Evolutionary conservation across 257 asterid species (phyloP), one percentile per base, ranked within the genome.

Genomic region (Oldenlandia corymbosa): DNA sequence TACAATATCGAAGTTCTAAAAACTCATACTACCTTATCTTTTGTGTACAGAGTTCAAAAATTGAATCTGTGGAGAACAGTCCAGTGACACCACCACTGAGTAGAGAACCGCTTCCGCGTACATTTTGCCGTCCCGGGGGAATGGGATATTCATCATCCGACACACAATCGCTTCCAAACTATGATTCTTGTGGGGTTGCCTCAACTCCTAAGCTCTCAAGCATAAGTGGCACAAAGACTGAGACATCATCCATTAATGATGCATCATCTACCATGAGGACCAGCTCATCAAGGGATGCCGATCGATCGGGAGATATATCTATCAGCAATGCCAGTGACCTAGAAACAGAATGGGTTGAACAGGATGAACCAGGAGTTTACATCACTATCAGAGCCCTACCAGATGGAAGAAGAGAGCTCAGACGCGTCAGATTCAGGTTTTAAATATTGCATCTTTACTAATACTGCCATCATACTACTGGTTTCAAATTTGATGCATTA

Each of bases 381-480:
- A 87, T 93, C 68, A 93, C 99, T 27, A 85, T 93, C 76, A 73
- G 85, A 72, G 91, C 96, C 32, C 73, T 82, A 73, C 83, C 97
- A n/a, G 84, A 87, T 56, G 97, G 99, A 9, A 83, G 78, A 77
- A 71, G 90, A 73, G 99, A 93, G 74, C 96, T 93, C 78, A 71
- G 87, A 76, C 95, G 97, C 6, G 99, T 93, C 68, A 69, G 99
- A 77, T 93, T 93, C 95, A 93, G 98, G 98, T 92, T 21, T 66
- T 73, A 32, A 7, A 26, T 23, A 10, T 8, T 23, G 5, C n/a
- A 17, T 20, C 7, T 10, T 32, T 51, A 27, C 26, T 41, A 30
- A 47, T 20, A 24, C 31, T 11, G 5, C 14, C 47, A 42, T 37
- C 12, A 34, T 55, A 31, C 12, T 10, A 24, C 13, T 1, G 59